phyloP scores from a whole-genome alignment of 257 asterid genomes.

The Solanum pinnatisectum region DNA sequence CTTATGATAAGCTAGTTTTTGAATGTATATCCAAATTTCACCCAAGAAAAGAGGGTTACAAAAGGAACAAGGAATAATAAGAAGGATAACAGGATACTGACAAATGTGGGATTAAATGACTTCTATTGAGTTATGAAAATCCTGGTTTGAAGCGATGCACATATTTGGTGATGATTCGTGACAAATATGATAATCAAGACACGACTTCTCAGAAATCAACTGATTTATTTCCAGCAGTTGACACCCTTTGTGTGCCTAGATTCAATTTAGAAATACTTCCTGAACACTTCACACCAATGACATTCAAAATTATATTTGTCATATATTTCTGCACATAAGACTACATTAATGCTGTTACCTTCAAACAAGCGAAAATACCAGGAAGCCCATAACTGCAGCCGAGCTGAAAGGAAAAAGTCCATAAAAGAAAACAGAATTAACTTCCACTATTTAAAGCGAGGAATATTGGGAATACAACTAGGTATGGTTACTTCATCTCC shows the following conservation, averaged over 20 bases:
- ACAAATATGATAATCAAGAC: not conserved
- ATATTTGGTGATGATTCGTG: not conserved
- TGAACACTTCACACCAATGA: not conserved
- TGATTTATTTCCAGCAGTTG: not conserved
- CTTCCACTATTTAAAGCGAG: not conserved
- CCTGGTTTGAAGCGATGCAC: not conserved
- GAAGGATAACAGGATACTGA: not conserved
- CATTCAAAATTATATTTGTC: not conserved
- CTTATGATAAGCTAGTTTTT: not conserved
- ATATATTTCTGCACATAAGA: not conserved
- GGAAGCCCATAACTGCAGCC: conserved; percentile 24
- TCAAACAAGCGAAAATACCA: conserved; percentile 26
- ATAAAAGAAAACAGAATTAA: not conserved
- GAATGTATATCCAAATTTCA: not conserved
- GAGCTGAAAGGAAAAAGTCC: conserved; percentile 13
- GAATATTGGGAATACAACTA: not conserved
- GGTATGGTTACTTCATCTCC: not conserved
- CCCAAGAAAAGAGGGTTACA: not conserved
- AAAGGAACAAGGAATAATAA: not conserved
- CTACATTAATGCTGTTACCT: conserved; percentile 10
- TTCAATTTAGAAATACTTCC: not conserved
- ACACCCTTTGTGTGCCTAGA: not conserved
- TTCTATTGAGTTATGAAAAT: not conserved
- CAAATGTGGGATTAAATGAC: not conserved
- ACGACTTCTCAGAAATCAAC: not conserved